These are phyloP conservation scores for Beauveria rudraprayagi DNA, from an alignment of 2,329 filamentous ascomycete species.

Conservation along the genomic window DNA sequence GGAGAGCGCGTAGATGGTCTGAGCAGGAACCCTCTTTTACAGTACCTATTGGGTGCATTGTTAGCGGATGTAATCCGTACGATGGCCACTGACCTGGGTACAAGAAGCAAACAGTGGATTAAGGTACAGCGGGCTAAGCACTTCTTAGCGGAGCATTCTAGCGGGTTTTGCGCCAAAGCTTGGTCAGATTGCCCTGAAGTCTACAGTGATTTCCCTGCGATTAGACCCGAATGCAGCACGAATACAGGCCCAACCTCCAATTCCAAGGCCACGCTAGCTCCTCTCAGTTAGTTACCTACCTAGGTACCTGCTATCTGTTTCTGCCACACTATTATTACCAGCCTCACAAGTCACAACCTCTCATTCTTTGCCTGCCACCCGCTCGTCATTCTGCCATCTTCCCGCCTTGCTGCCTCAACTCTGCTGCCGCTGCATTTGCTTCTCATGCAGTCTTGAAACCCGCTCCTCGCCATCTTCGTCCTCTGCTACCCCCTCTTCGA, in stretches of 20 bases:
- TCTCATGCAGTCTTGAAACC: constrained; percentile 10
- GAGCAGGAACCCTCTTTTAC: neutral
- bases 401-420: neutral
- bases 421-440: constrained; percentile 1
- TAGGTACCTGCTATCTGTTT: neutral
- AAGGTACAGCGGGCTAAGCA: neutral
- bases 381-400: neutral
- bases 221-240: neutral
- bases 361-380: neutral
- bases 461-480: neutral
- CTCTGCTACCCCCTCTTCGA: neutral
- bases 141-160: neutral
- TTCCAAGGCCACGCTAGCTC: neutral
- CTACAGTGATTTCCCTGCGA: neutral
- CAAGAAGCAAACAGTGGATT: neutral
- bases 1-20: neutral
- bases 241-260: neutral
- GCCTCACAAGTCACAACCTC: neutral
- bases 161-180: neutral
- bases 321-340: neutral
- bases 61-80: too few species aligned
- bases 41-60: too few species aligned
- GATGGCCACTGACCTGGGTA: neutral
- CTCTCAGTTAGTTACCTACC: neutral
- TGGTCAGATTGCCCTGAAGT: neutral